Conservation (phyloP, 2,329 filamentous ascomycete species). For the Scedosporium boydii region DNA sequence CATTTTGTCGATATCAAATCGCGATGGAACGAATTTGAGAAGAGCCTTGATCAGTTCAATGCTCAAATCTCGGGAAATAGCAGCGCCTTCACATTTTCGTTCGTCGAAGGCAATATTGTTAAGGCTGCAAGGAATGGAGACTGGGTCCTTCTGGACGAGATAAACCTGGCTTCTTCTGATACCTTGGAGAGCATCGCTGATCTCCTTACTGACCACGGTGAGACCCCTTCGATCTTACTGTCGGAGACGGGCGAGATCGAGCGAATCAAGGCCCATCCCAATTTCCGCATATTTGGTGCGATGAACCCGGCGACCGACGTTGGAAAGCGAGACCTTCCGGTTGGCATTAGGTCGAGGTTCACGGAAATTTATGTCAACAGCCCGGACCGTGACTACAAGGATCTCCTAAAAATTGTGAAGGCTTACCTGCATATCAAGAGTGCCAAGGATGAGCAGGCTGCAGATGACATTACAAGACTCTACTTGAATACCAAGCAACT, state of each 20-base stretch:
- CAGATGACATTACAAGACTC: constrained; percentile 72
- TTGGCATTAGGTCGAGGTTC: constrained; percentile 82
- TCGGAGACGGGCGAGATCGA: constrained; percentile 93
- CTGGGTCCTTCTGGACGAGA: constrained; percentile 95
- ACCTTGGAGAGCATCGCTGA: constrained; percentile 91
- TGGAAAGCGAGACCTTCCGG: constrained; percentile 86
- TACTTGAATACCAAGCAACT: constrained; percentile 82
- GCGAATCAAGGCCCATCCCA: constrained; percentile 76
- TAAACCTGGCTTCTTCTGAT: constrained; percentile 91
- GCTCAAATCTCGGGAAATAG: constrained; percentile 65
- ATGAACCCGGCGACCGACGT: constrained; percentile 99
- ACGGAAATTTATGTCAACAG: constrained; percentile 92
- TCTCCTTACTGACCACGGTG: constrained; percentile 64
- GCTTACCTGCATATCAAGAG: constrained; percentile 71
- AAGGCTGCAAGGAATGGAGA: constrained; percentile 93
- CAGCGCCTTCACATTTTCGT: constrained; percentile 81
- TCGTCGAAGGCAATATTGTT: constrained; percentile 91
- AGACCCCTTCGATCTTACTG: constrained; percentile 72
- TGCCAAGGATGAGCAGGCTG: constrained; percentile 62
- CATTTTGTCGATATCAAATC: constrained; percentile 46
- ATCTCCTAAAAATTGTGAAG: constrained; percentile 78
- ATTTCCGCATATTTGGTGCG: constrained; percentile 93
- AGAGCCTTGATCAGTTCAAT: constrained; percentile 68
- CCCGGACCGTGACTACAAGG: constrained; percentile 78
- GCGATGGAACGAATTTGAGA: constrained; percentile 74